Evolutionary conservation across 495 filamentous ascomycete genomes (phyloP).

Genomic region (Bombardia bombarda): DNA sequence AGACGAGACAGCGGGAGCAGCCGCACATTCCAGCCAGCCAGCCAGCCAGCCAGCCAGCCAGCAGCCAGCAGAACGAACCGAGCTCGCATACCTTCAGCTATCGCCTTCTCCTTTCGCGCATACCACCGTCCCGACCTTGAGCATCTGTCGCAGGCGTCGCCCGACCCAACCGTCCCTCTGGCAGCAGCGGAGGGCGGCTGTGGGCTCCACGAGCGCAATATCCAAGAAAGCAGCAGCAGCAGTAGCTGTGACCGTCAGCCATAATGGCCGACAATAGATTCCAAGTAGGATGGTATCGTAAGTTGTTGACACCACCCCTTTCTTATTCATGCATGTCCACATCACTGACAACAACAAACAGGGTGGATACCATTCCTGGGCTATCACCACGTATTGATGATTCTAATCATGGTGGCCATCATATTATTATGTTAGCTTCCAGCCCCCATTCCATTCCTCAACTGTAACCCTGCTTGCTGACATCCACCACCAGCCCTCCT

Average conservation of each 20-base stretch:
- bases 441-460: conserved; percentile 4
- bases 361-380: conserved; percentile 91
- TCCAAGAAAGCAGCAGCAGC: too few relatives aligned
- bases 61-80: too few relatives aligned
- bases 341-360: conserved; percentile 29
- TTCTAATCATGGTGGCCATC: conserved; percentile 87
- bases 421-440: conserved; percentile 80
- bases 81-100: too few relatives aligned
- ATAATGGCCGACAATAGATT: conserved; percentile 28
- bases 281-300: conserved; percentile 40
- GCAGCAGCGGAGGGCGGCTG: conserved; percentile 31
- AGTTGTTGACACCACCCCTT: conserved; percentile 11
- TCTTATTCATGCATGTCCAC: not conserved
- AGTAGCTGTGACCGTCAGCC: too few relatives aligned
- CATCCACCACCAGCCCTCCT: conserved; percentile 50
- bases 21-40: conserved; percentile 6
- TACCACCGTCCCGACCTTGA: not conserved
- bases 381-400: conserved; percentile 98
- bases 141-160: not conserved
- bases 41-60: too few relatives aligned
- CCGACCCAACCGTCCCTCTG: conserved; percentile 14
- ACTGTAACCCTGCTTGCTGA: not conserved
- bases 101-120: too few relatives aligned
- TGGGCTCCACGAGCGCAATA: conserved; percentile 20
- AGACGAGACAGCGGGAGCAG: conserved; percentile 5